Evolutionary conservation across 2,329 filamentous ascomycete species (phyloP).

Genomic region (Penicillium sp.): DNA sequence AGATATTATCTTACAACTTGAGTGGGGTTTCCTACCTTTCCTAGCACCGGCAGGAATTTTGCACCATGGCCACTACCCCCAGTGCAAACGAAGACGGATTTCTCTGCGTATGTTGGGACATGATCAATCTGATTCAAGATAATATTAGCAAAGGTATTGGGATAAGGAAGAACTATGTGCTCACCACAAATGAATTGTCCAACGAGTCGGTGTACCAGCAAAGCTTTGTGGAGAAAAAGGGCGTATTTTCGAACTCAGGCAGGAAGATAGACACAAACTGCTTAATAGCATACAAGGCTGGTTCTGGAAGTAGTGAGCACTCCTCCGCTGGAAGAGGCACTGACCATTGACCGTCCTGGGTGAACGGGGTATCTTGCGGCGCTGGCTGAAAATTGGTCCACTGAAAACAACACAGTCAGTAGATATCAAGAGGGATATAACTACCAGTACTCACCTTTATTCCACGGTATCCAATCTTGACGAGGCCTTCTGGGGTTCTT

Average conservation of each 20-base stretch:
- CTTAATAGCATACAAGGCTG: constrained; percentile 23
- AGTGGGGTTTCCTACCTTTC: constrained; percentile 22
- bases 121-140: constrained; percentile 29
- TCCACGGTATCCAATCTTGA: constrained; percentile 34
- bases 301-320: constrained; percentile 21
- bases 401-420: constrained; percentile 14
- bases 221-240: constrained; percentile 30
- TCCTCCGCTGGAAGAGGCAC: constrained; percentile 29
- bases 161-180: not conserved
- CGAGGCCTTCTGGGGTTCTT: constrained; percentile 26
- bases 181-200: constrained; percentile 35
- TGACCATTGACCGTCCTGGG: constrained; percentile 35
- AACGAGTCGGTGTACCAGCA: constrained; percentile 42
- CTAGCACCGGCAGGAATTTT: constrained; percentile 40
- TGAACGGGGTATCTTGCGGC: constrained; percentile 28
- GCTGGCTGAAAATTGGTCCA: constrained; percentile 37
- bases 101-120: constrained; percentile 30
- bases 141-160: not conserved
- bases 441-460: constrained; percentile 21
- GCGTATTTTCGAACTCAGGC: constrained; percentile 27
- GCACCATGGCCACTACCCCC: constrained; percentile 41
- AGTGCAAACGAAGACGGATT: constrained; percentile 38
- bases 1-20: not conserved
- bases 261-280: constrained; percentile 27
- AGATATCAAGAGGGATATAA: not conserved